Evolutionary conservation across 257 asterid species (phyloP).

Genomic region (Nicotiana sylvestris): DNA sequence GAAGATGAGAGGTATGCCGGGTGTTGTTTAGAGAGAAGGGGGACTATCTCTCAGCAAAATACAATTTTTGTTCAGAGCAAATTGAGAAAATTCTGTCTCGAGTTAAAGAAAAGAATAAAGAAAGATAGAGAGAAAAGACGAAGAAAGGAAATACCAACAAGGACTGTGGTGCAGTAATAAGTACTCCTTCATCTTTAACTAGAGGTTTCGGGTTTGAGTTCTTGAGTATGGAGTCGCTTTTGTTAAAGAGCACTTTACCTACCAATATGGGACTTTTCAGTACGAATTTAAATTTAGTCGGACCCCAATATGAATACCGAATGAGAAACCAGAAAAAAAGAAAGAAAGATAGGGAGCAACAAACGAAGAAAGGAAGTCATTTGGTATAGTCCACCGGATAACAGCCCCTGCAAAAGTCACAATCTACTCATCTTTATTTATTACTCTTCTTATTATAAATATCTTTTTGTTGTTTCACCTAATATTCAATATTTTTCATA

Average conservation of each 20-base stretch:
- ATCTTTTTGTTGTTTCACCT: no score
- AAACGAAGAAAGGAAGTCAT: neutral
- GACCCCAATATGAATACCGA: neutral
- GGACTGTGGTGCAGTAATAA: neutral
- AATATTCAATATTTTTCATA: neutral
- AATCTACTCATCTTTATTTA: neutral
- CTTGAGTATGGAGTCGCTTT: neutral
- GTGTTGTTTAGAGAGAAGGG: no score
- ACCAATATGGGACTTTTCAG: fast-evolving
- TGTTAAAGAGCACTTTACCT: neutral
- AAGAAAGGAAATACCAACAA: neutral
- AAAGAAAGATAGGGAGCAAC: neutral
- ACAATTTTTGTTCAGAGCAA: neutral
- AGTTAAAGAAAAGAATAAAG: no score
- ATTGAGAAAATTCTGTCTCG: neutral
- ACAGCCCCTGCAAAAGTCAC: neutral
- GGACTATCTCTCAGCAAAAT: neutral
- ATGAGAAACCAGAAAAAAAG: neutral
- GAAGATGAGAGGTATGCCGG: no score
- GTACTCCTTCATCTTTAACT: neutral
- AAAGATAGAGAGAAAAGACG: no score
- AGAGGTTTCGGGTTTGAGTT: neutral
- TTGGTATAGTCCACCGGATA: constrained; percentile 2
- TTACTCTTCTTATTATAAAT: neutral
- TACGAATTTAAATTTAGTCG: neutral